Conservation (phyloP, 306 rosid species). For the Cajanus cajan region DNA sequence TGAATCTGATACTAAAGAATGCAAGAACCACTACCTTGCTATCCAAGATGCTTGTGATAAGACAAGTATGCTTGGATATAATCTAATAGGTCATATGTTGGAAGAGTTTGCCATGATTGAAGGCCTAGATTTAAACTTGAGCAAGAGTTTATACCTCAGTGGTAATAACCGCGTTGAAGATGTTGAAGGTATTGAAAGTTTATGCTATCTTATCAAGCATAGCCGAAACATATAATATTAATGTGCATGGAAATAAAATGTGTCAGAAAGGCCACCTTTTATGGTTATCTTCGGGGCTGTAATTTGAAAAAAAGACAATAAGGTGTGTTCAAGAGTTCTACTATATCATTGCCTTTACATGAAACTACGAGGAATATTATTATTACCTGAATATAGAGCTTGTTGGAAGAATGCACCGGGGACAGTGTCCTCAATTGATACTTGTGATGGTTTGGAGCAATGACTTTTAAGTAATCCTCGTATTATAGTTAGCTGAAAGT, state of each 20-base stretch:
- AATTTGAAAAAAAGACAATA: conserved; percentile 77
- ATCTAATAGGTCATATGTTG: conserved; percentile 61
- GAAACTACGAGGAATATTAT: neutral
- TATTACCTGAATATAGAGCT: neutral
- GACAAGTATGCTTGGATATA: conserved; percentile 67
- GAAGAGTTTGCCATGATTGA: conserved; percentile 49
- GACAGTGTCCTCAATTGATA: neutral
- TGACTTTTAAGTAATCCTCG: neutral
- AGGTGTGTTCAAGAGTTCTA: conserved; percentile 49
- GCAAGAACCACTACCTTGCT: conserved; percentile 60
- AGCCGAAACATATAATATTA: too few relatives aligned
- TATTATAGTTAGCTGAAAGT: neutral
- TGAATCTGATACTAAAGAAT: conserved; percentile 17
- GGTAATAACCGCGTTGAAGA: conserved; percentile 40
- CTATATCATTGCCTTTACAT: neutral
- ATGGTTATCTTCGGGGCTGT: conserved; percentile 94
- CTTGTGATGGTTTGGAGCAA: conserved; percentile 12
- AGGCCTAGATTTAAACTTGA: conserved; percentile 43
- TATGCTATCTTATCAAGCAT: too few relatives aligned
- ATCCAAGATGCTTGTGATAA: conserved; percentile 75
- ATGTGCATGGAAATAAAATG: conserved; percentile 67
- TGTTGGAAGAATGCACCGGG: conserved; percentile 8
- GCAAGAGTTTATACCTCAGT: conserved; percentile 40
- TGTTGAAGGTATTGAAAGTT: conserved; percentile 49
- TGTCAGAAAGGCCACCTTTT: conserved; percentile 80